A percentile compares a stretch with the other conserved stretches of the same genome.
phyloP scores from a whole-genome alignment of 108 stramenopile genomes.

The Conticribra guillardii region DNA sequence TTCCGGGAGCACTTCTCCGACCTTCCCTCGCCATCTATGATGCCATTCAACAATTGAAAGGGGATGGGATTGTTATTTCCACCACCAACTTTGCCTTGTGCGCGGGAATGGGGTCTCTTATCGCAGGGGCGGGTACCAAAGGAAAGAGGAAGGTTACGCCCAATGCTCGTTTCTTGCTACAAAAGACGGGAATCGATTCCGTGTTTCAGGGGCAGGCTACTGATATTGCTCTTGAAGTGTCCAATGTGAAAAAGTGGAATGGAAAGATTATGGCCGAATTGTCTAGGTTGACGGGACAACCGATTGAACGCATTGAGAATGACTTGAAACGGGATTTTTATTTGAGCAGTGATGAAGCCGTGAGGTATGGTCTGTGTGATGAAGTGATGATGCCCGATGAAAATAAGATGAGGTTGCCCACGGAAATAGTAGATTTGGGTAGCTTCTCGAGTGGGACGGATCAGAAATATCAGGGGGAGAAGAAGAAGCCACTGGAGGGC shows the following conservation, averaged over 20 bases:
- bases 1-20: conserved; percentile 84
- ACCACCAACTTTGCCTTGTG: conserved; percentile 92
- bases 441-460: conserved; percentile 77
- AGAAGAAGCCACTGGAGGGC: neutral
- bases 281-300: conserved; percentile 81
- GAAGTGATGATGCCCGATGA: conserved; percentile 73
- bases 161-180: conserved; percentile 91
- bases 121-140: conserved; percentile 88
- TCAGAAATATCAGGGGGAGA: conserved; percentile 74
- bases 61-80: conserved; percentile 60
- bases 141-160: conserved; percentile 84
- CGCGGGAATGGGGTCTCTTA: conserved; percentile 92
- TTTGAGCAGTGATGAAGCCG: conserved; percentile 88
- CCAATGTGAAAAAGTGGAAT: conserved; percentile 76
- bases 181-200: conserved; percentile 89
- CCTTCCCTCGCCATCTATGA: conserved; percentile 91
- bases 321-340: conserved; percentile 96
- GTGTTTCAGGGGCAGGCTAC: conserved; percentile 89
- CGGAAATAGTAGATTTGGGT: conserved; percentile 70
- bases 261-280: conserved; percentile 75
- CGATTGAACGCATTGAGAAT: conserved; percentile 66
- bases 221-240: conserved; percentile 89
- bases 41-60: conserved; percentile 75
- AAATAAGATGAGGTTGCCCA: conserved; percentile 60
- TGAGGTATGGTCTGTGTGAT: conserved; percentile 88